Conservation (phyloP, 2,329 filamentous ascomycete genomes). For the Cladosporium sp. region DNA sequence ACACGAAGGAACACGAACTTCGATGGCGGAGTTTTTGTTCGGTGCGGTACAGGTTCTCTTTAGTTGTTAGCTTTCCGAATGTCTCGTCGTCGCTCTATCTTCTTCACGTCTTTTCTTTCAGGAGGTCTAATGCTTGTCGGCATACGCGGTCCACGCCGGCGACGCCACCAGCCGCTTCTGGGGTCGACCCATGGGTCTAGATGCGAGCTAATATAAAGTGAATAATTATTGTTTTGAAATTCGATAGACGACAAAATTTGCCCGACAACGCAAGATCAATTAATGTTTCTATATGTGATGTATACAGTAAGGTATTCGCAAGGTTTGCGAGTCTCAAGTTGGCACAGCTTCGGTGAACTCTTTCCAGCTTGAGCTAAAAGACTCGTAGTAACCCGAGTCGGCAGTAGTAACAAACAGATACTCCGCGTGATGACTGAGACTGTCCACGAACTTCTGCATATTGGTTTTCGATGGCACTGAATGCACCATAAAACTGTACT, state of each 20-base stretch:
- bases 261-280: too few relatives aligned
- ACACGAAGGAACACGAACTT: not conserved
- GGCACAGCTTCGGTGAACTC: slow-evolving; percentile 15
- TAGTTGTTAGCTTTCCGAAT: too few relatives aligned
- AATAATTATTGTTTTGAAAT: too few relatives aligned
- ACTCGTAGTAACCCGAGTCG: slow-evolving; percentile 14
- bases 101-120: not conserved
- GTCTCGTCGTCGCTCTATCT: not conserved
- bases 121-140: not conserved
- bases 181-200: not conserved
- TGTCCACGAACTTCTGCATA: slow-evolving; percentile 15
- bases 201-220: not conserved
- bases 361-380: slow-evolving; percentile 17
- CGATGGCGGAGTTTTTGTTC: not conserved
- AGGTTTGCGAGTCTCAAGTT: not conserved
- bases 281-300: too few relatives aligned
- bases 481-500: slow-evolving; percentile 19
- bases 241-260: too few relatives aligned
- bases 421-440: slow-evolving; percentile 13
- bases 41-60: not conserved
- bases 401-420: slow-evolving; percentile 19
- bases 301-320: too few relatives aligned
- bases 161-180: not conserved
- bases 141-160: not conserved
- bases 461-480: slow-evolving; percentile 17